Base-by-base conservation (phyloP, 176 grass and related monocot genomes). In the Ensete ventricosum region DNA sequence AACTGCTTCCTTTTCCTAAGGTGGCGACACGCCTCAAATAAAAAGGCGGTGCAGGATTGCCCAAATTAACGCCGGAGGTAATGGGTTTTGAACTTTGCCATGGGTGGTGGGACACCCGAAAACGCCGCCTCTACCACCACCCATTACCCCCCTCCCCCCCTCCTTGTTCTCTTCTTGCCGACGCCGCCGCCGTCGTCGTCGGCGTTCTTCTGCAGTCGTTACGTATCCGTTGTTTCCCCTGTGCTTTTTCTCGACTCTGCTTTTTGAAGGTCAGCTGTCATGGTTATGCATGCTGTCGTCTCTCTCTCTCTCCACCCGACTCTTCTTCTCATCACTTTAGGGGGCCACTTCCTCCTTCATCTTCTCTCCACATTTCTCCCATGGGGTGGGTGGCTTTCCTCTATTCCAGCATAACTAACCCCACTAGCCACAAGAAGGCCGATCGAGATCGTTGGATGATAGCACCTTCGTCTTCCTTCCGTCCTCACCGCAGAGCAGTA, bases 311-410 rank as follows among this genome's bases (percentile, higher is more conserved):
- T 10, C 19, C 14, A 54, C 25, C 21, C 76, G 19, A 16, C 57
- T n/a, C 22, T 23, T 77, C 10, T 34, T 24, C 6, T 21, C 22
- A 26, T 29, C 25, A 10, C 23, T 67, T 23, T 34, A 68, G 9
- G 23, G 3, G 34, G 20, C 2, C 76, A 71, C 63, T 23, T 23
- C 16, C 57, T 21, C 17, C 11, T 8, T 20, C 52, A 29, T 52
- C 9, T 74, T 77, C 72, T 34, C 52, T 57, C 69, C 9, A 57
- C 53, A 66, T 0, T 54, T 57, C 64, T 52, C 29, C 49, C 8
- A 63, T 20, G 55, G 11, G 86, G 86, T 96, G 84, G 92, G 86
- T 96, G 87, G 76, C 89, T 83, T 82, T 85, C 92, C 89, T 73
- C 85, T 80, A 76, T 77, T 84, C 69, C 83, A 17, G 73, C 81